Base-by-base conservation (phyloP, 805 yeast species). In the Alloascoidea africana region DNA sequence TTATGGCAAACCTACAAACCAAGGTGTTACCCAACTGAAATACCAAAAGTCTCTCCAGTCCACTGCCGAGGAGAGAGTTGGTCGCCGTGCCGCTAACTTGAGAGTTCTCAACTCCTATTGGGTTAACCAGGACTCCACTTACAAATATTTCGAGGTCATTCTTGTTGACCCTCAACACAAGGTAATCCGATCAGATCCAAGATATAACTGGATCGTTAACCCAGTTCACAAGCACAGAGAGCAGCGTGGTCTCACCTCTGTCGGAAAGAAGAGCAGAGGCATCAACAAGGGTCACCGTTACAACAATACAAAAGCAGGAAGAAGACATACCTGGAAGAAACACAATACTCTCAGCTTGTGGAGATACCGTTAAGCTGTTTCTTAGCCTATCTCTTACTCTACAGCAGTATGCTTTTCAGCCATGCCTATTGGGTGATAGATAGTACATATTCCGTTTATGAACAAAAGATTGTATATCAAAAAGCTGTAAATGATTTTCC, bases 1-100 rank as follows among this genome's bases (percentile, higher is more conserved):
- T 64, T 81, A 82, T 76, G 94, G 94, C 82, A 82, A 82, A 75
- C 94, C 94, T 76, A 82, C 93, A 70, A 82, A 82, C 84, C 89
- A 82, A 68, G 94, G 94, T 78, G 85, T 82, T 54, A 70, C 73
- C 70, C 89, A 82, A 65, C 75, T 82, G 70, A 82, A 82, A 68
- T 81, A 79, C 86, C 94, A 82, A 70, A 81, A 80, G 69, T 75
- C 91, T 45, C 69, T 81, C 64, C 76, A 84, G 71, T 70, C 85
- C 55, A 81, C 89, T 56, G 94, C 94, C 60, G 94, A 82, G 69
- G 91, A 82, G 70, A 76, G 93, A 73, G 83, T 82, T 56, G 94
- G 89, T 59, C 77, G 87, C 65, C 79, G 82, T 66, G 87, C 86
- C 62, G 73, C 85, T 60, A 82, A 82, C 80, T 77, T 82, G 74